Conservation (phyloP, 441 rosid genomes). For the Theobroma grandiflorum region DNA sequence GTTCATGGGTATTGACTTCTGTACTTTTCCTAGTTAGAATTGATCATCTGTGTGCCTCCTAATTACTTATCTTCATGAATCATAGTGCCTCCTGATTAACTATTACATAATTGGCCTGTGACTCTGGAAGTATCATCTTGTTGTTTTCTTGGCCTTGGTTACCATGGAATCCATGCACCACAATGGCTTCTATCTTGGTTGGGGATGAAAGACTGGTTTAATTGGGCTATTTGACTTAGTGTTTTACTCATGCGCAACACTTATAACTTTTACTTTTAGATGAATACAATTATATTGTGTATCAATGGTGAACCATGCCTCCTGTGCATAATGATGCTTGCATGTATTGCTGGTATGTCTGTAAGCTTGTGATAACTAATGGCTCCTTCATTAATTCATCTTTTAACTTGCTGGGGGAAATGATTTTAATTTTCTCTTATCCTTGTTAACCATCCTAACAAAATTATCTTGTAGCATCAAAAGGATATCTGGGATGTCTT, state of each 20-base stretch:
- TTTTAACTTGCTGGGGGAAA: not conserved
- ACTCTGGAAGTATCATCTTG: not conserved
- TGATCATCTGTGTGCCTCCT: not conserved
- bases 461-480: not conserved
- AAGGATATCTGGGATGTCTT: not conserved
- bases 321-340: conserved; percentile 14
- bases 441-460: not conserved
- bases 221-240: not conserved
- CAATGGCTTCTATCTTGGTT: not conserved
- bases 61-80: conserved; percentile 16
- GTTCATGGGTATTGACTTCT: conserved; percentile 63
- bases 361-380: not conserved
- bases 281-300: not conserved
- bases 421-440: not conserved
- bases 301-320: conserved; percentile 4
- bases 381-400: not conserved
- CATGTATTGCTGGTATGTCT: not conserved
- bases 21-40: conserved; percentile 8
- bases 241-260: not conserved
- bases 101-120: not conserved
- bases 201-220: not conserved
- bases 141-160: not conserved
- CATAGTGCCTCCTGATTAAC: not conserved
- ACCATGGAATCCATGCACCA: not conserved
- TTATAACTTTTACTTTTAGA: not conserved